Conservation (phyloP, 1,139 yeast genomes). For the Debaryomycetaceae sp. region DNA sequence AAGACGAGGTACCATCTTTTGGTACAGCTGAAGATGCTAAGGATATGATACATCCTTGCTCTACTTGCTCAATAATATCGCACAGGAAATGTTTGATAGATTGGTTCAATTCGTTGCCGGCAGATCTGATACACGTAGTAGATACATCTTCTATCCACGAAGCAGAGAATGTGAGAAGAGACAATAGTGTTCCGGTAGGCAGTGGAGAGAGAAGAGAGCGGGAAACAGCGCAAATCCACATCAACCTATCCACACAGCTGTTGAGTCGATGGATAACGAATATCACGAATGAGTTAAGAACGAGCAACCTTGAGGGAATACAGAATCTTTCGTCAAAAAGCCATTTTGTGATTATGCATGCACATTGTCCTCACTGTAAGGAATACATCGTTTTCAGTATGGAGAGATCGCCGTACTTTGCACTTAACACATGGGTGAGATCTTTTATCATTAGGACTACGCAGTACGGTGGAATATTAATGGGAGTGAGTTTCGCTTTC, state of each 20-base stretch:
- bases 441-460: constrained; percentile 20
- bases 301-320: constrained; percentile 2
- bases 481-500: constrained; percentile 40
- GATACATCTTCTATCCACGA: constrained; percentile 12
- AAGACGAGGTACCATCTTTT: constrained; percentile 41
- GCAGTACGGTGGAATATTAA: constrained; percentile 31
- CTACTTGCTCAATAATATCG: constrained; percentile 35
- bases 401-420: constrained; percentile 27
- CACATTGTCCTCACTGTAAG: constrained; percentile 47
- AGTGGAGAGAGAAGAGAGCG: constrained; percentile 15
- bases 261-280: constrained; percentile 18
- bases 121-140: constrained; percentile 26
- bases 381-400: constrained; percentile 33
- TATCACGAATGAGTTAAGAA: constrained; percentile 6
- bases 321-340: neutral
- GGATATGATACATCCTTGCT: constrained; percentile 40
- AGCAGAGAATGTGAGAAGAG: constrained; percentile 2
- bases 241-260: constrained; percentile 17
- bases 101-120: constrained; percentile 41
- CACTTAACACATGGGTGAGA: constrained; percentile 19
- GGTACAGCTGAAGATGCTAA: constrained; percentile 37
- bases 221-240: constrained; percentile 11
- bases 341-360: constrained; percentile 20
- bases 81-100: constrained; percentile 43
- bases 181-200: constrained; percentile 2